Evolutionary conservation across 2,329 filamentous ascomycete genomes (phyloP).

Genomic region (Proliferodiscus dingleyae): DNA sequence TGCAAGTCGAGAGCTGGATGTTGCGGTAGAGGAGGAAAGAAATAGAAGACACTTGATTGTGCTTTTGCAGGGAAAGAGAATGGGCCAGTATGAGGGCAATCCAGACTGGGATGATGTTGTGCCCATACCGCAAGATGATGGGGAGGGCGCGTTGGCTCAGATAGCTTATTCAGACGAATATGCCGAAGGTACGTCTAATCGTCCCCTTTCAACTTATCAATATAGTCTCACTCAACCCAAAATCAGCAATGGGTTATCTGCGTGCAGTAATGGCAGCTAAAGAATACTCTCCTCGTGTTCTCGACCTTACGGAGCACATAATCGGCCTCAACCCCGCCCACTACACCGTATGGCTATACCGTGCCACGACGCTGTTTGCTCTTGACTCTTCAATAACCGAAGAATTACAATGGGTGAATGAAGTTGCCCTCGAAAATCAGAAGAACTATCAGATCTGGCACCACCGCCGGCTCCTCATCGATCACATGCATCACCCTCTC

Average conservation of each 20-base stretch:
- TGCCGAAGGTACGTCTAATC: conserved; percentile 72
- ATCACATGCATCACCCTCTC: conserved; percentile 54
- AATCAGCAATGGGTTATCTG: conserved; percentile 89
- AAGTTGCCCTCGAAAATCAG: conserved; percentile 73
- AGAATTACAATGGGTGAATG: conserved; percentile 83
- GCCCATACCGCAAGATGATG: conserved; percentile 80
- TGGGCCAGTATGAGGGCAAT: conserved; percentile 41
- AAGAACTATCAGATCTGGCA: conserved; percentile 99
- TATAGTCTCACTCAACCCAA: too few species aligned
- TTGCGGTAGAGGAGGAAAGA: conserved; percentile 26
- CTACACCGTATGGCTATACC: conserved; percentile 98
- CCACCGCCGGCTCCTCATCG: conserved; percentile 61
- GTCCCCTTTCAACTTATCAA: too few species aligned
- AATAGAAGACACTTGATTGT: conserved; percentile 25
- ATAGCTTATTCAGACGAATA: conserved; percentile 92
- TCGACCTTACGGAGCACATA: conserved; percentile 81
- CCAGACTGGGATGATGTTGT: conserved; percentile 79
- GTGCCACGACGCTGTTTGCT: conserved; percentile 70
- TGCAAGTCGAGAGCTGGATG: conserved; percentile 5
- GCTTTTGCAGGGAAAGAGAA: conserved; percentile 23
- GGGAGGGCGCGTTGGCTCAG: conserved; percentile 76
- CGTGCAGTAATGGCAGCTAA: conserved; percentile 87
- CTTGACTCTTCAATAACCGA: conserved; percentile 36
- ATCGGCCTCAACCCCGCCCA: conserved; percentile 93
- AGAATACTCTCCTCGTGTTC: conserved; percentile 73